Base-by-base conservation (phyloP, 2,329 filamentous ascomycete species). In the Fusarium sp. region DNA sequence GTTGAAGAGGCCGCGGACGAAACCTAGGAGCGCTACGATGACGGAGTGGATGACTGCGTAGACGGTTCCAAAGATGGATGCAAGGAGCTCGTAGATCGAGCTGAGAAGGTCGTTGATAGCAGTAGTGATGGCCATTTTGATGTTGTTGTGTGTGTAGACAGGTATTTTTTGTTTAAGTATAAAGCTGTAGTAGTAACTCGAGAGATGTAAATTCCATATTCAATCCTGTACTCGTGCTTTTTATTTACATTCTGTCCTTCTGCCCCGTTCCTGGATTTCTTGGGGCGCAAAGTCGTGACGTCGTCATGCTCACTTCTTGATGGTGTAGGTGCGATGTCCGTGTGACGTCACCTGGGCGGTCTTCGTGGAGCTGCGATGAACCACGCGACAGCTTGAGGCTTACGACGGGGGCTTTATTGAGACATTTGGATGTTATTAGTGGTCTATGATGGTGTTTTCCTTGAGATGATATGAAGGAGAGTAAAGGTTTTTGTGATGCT, bases 71-170 rank as follows among this genome's bases (percentile, higher is more conserved):
- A 85, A 73, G 58, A 86, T 68, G 6, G 83, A 84, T 36, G 81
- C 75, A 42, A 85, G 68, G 33, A 86, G 82, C 78, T 85, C 84
- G 68, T 82, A 84, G 76, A 85, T 78, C 77, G 82, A 85, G 74
- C 81, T 83, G 77, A 85, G 76, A 58, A 85, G 78, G 73, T 84
- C 81, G 52, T 76, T 74, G 61, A 85, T 70, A 33, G 83, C 84
- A 52, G 77, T 74, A 25, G 79, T 79, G 77, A 85, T 68, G 50
- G 82, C 77, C 82, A 83, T 82, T 63, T 62, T 81, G 40, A 42
- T 42, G n/a, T 20, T 36, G 13, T 63, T 42, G 56, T 42, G 56
- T n/a, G 11, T 42, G 40, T 42, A 42, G 40, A 42, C 5, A 20
- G 3, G 40, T 60, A 27, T 20, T 52, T 42, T 36, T 60, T 33